Base-by-base conservation (phyloP, 2,329 filamentous ascomycete species). In the Fusarium transvaalense region DNA sequence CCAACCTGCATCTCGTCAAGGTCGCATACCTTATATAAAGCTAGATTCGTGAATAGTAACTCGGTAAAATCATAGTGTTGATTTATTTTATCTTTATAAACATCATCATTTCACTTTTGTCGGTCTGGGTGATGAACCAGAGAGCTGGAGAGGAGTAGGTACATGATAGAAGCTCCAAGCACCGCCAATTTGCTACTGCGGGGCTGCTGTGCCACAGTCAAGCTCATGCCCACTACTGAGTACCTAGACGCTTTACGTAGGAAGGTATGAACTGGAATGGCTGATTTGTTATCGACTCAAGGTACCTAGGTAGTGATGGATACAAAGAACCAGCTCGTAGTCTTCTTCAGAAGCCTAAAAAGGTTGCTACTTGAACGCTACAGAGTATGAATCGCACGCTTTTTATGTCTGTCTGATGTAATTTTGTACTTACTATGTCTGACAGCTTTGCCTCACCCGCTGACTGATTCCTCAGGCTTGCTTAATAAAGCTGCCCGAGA, bases 401-500 rank as follows among this genome's bases (percentile, higher is more conserved):
- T 25, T 25, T 6, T 25, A 6, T 25, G 6, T 25, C 23, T 25
- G 5, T 25, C 23, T 25, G 23, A 25, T 25, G 23, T 25, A 25
- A 25, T 17, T 27, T 4, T 19, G 14, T 15, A n/a, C n/a, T n/a
- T n/a, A n/a, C n/a, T n/a, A 39, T 39, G 5, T 19, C 23, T 15
- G 17, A 25, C 23, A n/a, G 31, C 19, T 25, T 19, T n/a, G 32
- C 12, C 21, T 29, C 27, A 14, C n/a, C n/a, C n/a, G n/a, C 29
- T 41, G 21, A 63, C 37, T 25, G 23, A 56, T 43, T 38, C 48
- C 31, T 56, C 25, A 27, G 37, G 50, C 35, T 50, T 34, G 66
- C 66, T 69, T 70, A 69, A 70, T 64, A 70, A 70, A 62, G 55
- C 46, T 47, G n/a, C 23, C 23, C n/a, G 23, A 65, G 23, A 37